Base-by-base conservation (phyloP, 176 grass and related monocot species). In the Cenchrus americanus region DNA sequence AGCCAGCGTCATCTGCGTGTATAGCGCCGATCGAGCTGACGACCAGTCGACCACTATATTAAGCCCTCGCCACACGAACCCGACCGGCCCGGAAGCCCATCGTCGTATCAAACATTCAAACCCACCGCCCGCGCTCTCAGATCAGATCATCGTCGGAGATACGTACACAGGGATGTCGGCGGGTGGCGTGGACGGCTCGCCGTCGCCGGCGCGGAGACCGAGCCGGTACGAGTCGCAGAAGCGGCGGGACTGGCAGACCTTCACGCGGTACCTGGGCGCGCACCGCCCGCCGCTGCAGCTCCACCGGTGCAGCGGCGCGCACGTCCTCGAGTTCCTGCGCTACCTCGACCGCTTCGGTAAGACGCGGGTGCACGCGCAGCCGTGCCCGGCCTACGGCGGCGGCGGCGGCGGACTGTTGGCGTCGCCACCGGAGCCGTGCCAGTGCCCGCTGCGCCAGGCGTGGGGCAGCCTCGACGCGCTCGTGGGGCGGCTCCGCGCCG, bases 251-350 rank as follows among this genome's bases (percentile, higher is more conserved):
- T 92, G 90, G 90, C 87, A 92, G 83, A 92, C 90, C 4, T 88
- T 90, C 52, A 67, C 49, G 65, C 85, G 81, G 14, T 93, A 93
- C 77, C 88, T 93, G 5, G 15, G 49, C 4, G 84, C 79, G 62
- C 92, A 94, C 82, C 86, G 86, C 7, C 92, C 92, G 48, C 88
- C 92, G 66, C 92, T 94, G 6, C 55, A 66, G 79, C 88, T 91
- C 27, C 66, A 59, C 6, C 82, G 82, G 32, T 94, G 92, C 86
- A 91, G 88, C 64, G 92, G 92, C 3, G 92, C 92, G 1, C 88
- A 94, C 66, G 92, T 94, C 11, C 88, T 96, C 44, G 94, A 96
- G 91, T 96, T 96, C 94, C 87, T 96, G n/a, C 91, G 94, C 60
- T 87, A 93, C 82, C 91, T 96, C 46, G 94, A 96, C 86, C 94